Evolutionary conservation across 2,329 filamentous ascomycete genomes (phyloP).

Genomic region (Diaporthe sp.): DNA sequence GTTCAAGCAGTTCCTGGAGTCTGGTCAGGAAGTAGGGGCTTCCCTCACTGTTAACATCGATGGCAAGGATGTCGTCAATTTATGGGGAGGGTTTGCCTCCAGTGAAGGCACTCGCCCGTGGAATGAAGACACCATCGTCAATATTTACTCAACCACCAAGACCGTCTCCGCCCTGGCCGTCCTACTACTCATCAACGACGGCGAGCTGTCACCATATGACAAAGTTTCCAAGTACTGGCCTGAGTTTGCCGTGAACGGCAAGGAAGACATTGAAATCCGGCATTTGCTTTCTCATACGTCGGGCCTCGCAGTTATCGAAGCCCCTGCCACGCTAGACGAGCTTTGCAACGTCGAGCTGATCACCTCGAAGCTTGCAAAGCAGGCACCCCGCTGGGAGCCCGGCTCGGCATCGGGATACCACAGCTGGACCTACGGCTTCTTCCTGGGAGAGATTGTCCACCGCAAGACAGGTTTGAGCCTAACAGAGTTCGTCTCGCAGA

Average conservation of each 20-base stretch:
- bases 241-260: conserved; percentile 20
- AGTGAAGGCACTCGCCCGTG: not conserved
- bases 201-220: conserved; percentile 12
- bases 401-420: conserved; percentile 16
- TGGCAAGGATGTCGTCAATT: conserved; percentile 11
- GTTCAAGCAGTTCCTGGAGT: not conserved
- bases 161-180: conserved; percentile 20
- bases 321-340: not conserved
- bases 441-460: not conserved
- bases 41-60: not conserved
- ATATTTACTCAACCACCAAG: conserved; percentile 9
- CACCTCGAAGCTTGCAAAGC: not conserved
- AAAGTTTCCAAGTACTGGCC: conserved; percentile 24
- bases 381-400: conserved; percentile 9
- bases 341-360: not conserved
- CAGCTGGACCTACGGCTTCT: conserved; percentile 8
- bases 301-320: not conserved
- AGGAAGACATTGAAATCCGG: conserved; percentile 16
- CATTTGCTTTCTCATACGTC: conserved; percentile 3
- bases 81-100: conserved; percentile 15
- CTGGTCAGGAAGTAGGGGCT: conserved; percentile 20
- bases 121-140: conserved; percentile 29
- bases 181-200: conserved; percentile 16
- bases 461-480: conserved; percentile 17
- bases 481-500: conserved; percentile 5